These are phyloP conservation scores for Sphaceloma murrayae DNA, from an alignment of 2,329 filamentous ascomycete genomes.

Conservation along the genomic window DNA sequence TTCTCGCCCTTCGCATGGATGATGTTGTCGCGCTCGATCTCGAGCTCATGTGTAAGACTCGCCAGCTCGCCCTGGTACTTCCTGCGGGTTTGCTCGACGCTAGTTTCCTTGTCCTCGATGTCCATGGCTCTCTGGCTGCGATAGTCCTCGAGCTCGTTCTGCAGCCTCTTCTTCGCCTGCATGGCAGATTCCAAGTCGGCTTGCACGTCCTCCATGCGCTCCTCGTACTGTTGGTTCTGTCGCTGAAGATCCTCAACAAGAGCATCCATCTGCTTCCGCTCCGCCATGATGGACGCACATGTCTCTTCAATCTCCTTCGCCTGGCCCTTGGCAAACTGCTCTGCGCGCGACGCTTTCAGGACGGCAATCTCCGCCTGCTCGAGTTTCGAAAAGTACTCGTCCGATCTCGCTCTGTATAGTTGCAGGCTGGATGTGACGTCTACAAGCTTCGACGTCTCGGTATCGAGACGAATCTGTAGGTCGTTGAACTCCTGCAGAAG, in stretches of 20 bases:
- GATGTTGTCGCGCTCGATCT: conserved; percentile 84
- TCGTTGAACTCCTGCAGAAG: conserved; percentile 88
- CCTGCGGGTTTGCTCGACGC: conserved; percentile 91
- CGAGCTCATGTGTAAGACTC: conserved; percentile 80
- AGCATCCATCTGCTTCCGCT: conserved; percentile 81
- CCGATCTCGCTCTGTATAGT: conserved; percentile 82
- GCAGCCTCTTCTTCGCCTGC: conserved; percentile 85
- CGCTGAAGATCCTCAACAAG: conserved; percentile 82
- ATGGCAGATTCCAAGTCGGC: conserved; percentile 78
- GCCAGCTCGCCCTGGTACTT: conserved; percentile 95
- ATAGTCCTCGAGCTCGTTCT: conserved; percentile 97
- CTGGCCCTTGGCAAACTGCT: conserved; percentile 87
- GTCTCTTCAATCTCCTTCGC: conserved; percentile 85
- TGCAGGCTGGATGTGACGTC: conserved; percentile 77
- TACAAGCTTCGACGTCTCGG: conserved; percentile 72
- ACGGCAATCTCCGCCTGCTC: conserved; percentile 95
- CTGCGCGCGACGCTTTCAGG: conserved; percentile 79
- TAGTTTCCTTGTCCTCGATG: conserved; percentile 91
- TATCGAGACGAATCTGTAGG: conserved; percentile 83
- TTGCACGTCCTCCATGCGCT: conserved; percentile 80
- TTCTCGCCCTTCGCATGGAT: conserved; percentile 78
- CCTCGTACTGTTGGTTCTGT: conserved; percentile 80
- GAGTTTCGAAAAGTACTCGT: conserved; percentile 94
- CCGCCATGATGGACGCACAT: conserved; percentile 80
- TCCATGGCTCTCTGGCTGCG: conserved; percentile 89